Conservation (phyloP, 805 yeast species). For the Hanseniaspora singularis region DNA sequence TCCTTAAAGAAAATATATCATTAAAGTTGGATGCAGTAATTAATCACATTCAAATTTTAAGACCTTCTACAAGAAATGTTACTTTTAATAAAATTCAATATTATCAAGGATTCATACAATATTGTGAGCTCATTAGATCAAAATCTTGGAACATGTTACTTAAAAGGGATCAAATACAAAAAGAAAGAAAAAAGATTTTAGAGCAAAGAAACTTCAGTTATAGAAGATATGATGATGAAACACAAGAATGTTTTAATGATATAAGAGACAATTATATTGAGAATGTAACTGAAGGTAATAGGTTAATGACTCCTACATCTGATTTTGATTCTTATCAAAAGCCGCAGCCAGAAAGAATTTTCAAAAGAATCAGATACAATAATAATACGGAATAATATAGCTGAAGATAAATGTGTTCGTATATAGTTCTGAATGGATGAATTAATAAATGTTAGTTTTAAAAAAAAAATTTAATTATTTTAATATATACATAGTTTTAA, state of each 20-base stretch:
- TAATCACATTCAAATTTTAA: constrained; percentile 23
- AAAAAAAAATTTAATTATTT: too few species aligned
- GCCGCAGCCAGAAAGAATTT: constrained; percentile 1
- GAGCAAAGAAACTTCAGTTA: constrained; percentile 6
- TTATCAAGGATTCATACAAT: constrained; percentile 14
- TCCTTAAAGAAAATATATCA: constrained; percentile 22
- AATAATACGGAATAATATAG: neutral
- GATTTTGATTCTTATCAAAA: constrained; percentile 3
- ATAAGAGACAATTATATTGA: neutral
- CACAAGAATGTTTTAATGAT: neutral
- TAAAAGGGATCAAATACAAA: constrained; percentile 1
- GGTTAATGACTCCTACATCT: constrained; percentile 8
- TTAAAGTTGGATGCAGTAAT: constrained; percentile 24
- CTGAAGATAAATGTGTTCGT: too few species aligned
- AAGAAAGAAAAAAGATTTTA: constrained; percentile 3
- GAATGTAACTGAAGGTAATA: neutral
- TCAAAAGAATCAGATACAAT: constrained; percentile 9
- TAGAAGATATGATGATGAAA: neutral
- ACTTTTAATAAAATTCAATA: constrained; percentile 15
- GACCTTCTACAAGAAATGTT: constrained; percentile 20
- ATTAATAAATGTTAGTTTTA: too few species aligned
- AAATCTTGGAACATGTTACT: constrained; percentile 13
- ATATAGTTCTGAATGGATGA: neutral
- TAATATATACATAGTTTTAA: too few species aligned
- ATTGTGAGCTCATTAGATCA: constrained; percentile 13